Base-by-base conservation (phyloP, 2,329 filamentous ascomycete genomes). In the Corynespora cassiicola region DNA sequence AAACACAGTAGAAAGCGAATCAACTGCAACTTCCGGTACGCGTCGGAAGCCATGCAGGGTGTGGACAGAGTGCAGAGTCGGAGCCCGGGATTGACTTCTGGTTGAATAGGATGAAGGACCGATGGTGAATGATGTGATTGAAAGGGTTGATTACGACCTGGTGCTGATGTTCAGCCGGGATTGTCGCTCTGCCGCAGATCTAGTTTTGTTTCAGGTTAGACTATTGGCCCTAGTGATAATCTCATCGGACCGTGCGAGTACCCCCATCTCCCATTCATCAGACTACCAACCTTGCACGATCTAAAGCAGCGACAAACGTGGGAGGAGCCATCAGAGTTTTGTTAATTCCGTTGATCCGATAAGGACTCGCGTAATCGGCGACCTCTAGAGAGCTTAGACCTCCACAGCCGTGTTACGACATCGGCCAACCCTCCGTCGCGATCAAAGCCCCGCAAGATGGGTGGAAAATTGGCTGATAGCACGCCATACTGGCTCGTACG, bases 121-220 rank as follows among this genome's bases (percentile, higher is more conserved):
- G 19, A 18, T 43, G 19, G 17, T 19, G 12, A 28, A 50, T 50
- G 43, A 44, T 50, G 43, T 35, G 38, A 42, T 43, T 35, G 39
- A 46, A 36, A 32, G 25, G 21, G 28, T 29, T 26, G 39, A 49
- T 49, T 33, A 29, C 46, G 46, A 41, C 31, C 25, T 28, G n/a
- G 19, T 22, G 4, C 16, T 18, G 19, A n/a, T 31, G 16, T 8
- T 7, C 6, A 19, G 29, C n/a, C n/a, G n/a, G n/a, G n/a, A n/a
- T n/a, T n/a, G n/a, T n/a, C n/a, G n/a, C n/a, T n/a, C n/a, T n/a
- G n/a, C n/a, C n/a, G n/a, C n/a, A n/a, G n/a, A n/a, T n/a, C n/a
- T n/a, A n/a, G n/a, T n/a, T n/a, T n/a, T n/a, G n/a, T n/a, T n/a
- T n/a, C n/a, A n/a, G n/a, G n/a, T n/a, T n/a, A n/a, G n/a, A n/a